These are phyloP conservation scores for Inosperma sp. DNA, from an alignment of 768 basidiomycete genomes.

Conservation along the genomic window DNA sequence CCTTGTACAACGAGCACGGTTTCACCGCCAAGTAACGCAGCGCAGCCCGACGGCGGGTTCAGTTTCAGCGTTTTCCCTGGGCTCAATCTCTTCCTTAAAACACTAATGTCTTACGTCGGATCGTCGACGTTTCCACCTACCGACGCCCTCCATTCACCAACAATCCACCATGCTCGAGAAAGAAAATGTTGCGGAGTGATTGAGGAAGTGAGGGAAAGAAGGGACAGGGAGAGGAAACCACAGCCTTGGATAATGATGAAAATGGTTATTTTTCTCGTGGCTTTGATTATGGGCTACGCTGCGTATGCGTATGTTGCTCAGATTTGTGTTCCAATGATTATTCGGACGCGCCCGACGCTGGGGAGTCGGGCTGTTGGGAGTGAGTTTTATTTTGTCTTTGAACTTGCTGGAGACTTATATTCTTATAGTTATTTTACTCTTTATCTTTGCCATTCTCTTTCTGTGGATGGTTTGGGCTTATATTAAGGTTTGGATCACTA, in stretches of 20 bases:
- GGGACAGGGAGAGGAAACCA: slow-evolving; percentile 39
- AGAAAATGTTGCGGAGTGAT: background rate
- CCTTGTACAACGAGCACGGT: too few species aligned
- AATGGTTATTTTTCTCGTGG: slow-evolving; percentile 53
- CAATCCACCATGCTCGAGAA: background rate
- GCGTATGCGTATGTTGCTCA: slow-evolving; percentile 75
- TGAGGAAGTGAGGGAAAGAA: slow-evolving; percentile 28
- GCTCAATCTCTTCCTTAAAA: too few species aligned
- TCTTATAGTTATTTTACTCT: slow-evolving; percentile 59
- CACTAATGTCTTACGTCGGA: too few species aligned
- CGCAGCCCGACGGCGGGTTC: too few species aligned
- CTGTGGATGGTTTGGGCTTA: slow-evolving; percentile 81
- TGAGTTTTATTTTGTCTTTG: slow-evolving; percentile 39
- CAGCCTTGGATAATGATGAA: slow-evolving; percentile 78
- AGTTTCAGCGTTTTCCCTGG: too few species aligned
- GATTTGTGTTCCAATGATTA: slow-evolving; percentile 70
- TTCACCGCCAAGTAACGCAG: too few species aligned
- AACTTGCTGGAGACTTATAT: background rate
- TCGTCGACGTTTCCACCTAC: too few species aligned
- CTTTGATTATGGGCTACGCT: slow-evolving; percentile 61
- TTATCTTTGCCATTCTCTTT: slow-evolving; percentile 57
- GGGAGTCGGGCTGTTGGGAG: slow-evolving; percentile 56
- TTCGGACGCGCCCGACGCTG: slow-evolving; percentile 33
- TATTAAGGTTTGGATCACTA: slow-evolving; percentile 44
- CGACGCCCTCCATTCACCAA: too few species aligned